A percentile compares a stretch with the other conserved stretches of the same genome.
phyloP scores from a whole-genome alignment of 305 asterid species.

The Salvia sclarea region DNA sequence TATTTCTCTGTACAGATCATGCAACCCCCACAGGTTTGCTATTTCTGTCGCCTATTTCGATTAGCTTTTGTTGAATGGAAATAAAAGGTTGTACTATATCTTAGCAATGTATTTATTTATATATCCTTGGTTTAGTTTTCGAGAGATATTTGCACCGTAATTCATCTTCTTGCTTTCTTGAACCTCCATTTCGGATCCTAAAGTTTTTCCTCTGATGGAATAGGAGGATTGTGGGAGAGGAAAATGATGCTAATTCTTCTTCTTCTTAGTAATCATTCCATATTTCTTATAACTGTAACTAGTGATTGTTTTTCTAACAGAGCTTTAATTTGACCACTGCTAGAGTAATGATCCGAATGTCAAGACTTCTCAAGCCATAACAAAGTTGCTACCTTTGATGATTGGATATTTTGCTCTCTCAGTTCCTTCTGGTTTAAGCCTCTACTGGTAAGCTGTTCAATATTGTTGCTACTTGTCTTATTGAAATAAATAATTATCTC shows the following conservation, averaged over 20 bases:
- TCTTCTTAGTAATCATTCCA: not conserved
- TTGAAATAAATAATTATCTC: not conserved
- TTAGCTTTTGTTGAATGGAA: constrained; percentile 15
- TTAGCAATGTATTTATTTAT: constrained; percentile 1
- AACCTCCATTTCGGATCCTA: constrained; percentile 22
- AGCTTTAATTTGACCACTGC: constrained; percentile 27
- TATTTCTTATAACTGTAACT: not conserved
- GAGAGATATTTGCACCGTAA: not conserved
- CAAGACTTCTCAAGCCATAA: constrained; percentile 83
- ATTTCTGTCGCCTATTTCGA: constrained; percentile 11
- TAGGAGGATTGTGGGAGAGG: not conserved
- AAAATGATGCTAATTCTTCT: not conserved
- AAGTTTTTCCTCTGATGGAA: constrained; percentile 2
- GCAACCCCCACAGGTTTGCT: constrained; percentile 92
- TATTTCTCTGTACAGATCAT: constrained; percentile 87
- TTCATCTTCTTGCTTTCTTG: constrained; percentile 8
- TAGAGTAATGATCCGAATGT: constrained; percentile 93
- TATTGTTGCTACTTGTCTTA: constrained; percentile 5
- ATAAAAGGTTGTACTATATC: not conserved
- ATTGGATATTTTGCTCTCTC: constrained; percentile 92
- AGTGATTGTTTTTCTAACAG: constrained; percentile 16
- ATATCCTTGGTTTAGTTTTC: constrained; percentile 14
- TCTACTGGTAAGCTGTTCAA: constrained; percentile 71
- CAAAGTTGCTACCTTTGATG: constrained; percentile 88
- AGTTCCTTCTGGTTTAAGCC: constrained; percentile 97